Conservation (phyloP, 768 basidiomycete species). For the Daedalea quercina region DNA sequence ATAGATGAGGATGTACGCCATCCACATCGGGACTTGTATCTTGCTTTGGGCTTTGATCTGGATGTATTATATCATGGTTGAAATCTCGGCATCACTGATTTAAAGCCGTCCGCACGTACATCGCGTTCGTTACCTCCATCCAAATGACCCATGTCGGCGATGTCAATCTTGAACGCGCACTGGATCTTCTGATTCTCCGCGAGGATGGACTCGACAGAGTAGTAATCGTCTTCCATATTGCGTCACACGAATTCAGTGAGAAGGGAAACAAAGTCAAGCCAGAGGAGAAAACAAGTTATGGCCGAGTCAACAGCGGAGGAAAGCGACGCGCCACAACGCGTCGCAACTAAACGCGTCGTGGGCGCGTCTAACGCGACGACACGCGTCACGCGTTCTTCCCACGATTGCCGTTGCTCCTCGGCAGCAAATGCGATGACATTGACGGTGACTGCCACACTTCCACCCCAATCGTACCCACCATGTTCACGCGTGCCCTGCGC, state of each 20-base stretch:
- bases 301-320: no score
- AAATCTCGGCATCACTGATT: no score
- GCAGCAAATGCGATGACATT: not conserved
- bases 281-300: no score
- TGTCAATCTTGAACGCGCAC: conserved; percentile 85
- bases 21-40: conserved; percentile 84
- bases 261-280: no score
- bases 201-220: conserved; percentile 84
- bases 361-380: not conserved
- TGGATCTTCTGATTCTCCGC: conserved; percentile 93
- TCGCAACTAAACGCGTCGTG: not conserved
- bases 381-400: conserved; percentile 1
- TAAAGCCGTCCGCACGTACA: conserved; percentile 36
- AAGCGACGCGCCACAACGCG: not conserved
- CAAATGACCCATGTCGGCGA: conserved; percentile 83
- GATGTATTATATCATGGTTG: not conserved
- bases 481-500: not conserved
- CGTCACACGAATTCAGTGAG: no score
- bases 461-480: not conserved
- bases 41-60: conserved; percentile 78
- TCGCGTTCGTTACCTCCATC: conserved; percentile 82
- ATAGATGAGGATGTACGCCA: conserved; percentile 79
- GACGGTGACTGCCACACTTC: not conserved
- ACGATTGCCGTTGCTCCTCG: not conserved
- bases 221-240: conserved; percentile 88